These are phyloP conservation scores for Plasmodium chabaudi DNA, from an alignment of 169 alveolate species.

Conservation along the genomic window DNA sequence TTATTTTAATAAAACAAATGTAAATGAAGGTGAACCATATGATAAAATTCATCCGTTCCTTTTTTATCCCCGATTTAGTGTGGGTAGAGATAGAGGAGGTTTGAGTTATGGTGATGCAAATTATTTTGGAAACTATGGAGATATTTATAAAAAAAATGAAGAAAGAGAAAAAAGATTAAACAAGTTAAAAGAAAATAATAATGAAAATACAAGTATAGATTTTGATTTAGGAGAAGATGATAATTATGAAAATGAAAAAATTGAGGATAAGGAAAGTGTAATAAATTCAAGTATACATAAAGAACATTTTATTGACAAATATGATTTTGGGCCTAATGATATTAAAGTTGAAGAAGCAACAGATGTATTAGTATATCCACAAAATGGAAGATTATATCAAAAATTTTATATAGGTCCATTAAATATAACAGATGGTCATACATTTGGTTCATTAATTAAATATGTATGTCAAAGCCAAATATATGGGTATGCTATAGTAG, in stretches of 20 bases:
- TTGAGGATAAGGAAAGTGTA: constrained; percentile 9
- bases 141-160: constrained; percentile 73
- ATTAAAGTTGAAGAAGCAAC: constrained; percentile 74
- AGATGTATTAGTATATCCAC: constrained; percentile 58
- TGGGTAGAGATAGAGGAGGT: constrained; percentile 81
- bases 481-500: constrained; percentile 90
- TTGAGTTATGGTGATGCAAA: constrained; percentile 81
- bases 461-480: constrained; percentile 84
- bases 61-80: constrained; percentile 80
- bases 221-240: neutral
- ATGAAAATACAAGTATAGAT: constrained; percentile 19
- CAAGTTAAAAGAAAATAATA: constrained; percentile 14
- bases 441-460: constrained; percentile 87
- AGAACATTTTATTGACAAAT: constrained; percentile 53
- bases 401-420: constrained; percentile 89
- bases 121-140: constrained; percentile 82
- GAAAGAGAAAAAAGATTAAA: constrained; percentile 76
- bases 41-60: constrained; percentile 78
- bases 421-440: constrained; percentile 88
- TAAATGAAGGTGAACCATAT: constrained; percentile 77
- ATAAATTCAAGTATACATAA: constrained; percentile 34
- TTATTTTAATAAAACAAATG: constrained; percentile 76
- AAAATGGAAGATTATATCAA: constrained; percentile 85
- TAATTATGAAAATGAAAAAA: too few species aligned
- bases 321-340: constrained; percentile 71